These are phyloP conservation scores for Triangularia verruculosa DNA, from an alignment of 2,329 filamentous ascomycete genomes.

Conservation along the genomic window DNA sequence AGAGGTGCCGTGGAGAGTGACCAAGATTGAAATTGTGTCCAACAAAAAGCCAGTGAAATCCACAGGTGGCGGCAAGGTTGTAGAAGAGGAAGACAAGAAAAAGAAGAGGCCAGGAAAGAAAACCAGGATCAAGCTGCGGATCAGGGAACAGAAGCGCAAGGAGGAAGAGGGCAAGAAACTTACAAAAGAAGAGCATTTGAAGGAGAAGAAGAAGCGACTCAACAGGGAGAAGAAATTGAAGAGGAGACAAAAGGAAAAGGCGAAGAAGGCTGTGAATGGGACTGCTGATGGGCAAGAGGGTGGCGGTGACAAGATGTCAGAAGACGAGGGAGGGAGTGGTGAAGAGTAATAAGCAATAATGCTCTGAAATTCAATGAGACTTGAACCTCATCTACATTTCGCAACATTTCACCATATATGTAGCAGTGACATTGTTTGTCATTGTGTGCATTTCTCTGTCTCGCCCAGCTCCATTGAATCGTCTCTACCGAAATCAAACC, in stretches of 20 bases:
- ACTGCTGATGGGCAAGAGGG: constrained; percentile 9
- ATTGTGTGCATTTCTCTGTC: too few relatives aligned
- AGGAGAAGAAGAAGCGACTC: constrained; percentile 52
- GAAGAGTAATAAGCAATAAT: not conserved
- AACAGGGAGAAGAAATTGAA: constrained; percentile 61
- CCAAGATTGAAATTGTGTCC: constrained; percentile 38
- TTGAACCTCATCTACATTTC: not conserved
- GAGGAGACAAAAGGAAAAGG: constrained; percentile 55
- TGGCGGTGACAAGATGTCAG: constrained; percentile 4
- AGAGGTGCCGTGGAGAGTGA: constrained; percentile 60
- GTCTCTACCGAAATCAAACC: too few relatives aligned
- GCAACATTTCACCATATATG: not conserved
- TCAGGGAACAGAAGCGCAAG: constrained; percentile 39
- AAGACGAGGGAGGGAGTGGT: constrained; percentile 4
- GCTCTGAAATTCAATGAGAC: not conserved
- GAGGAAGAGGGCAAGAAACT: constrained; percentile 51
- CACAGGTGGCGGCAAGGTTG: not conserved
- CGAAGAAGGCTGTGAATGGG: constrained; percentile 42
- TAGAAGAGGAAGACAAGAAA: constrained; percentile 15
- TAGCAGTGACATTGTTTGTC: not conserved
- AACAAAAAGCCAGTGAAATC: constrained; percentile 15
- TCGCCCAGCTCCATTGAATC: too few relatives aligned
- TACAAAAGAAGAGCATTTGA: constrained; percentile 62
- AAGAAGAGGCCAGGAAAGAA: constrained; percentile 57
- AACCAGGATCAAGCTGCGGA: constrained; percentile 50